Percentiles rank a stretch among this genome's conserved stretches.
These are phyloP conservation scores for Picochlorum sp. DNA, from an alignment of 139 green algal species.

Conservation along the genomic window DNA sequence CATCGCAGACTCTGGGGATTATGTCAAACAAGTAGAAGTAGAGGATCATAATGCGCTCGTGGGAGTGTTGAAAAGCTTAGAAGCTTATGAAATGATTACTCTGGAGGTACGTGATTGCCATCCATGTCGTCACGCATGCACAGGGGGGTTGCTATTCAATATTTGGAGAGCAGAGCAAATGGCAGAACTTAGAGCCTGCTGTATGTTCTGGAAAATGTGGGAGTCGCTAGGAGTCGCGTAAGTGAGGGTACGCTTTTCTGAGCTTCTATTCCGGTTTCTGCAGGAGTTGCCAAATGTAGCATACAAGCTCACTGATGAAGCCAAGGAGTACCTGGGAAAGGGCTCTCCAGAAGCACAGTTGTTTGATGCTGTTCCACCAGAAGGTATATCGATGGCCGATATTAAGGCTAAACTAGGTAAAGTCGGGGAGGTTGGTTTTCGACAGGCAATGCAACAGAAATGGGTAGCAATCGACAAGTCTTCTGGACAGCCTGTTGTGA, in stretches of 20 bases:
- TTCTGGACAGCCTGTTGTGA: slow-evolving; percentile 11
- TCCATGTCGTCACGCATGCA: background rate
- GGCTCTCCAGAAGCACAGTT: slow-evolving; percentile 75
- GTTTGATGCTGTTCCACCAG: slow-evolving; percentile 52
- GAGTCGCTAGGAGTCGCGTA: background rate
- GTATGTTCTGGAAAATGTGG: no score
- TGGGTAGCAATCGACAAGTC: slow-evolving; percentile 65
- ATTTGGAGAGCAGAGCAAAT: no score
- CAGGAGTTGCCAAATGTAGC: slow-evolving; percentile 63
- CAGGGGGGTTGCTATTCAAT: background rate
- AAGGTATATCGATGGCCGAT: slow-evolving; percentile 59
- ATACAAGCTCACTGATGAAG: slow-evolving; percentile 70
- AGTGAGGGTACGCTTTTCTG: background rate
- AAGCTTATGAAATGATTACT: slow-evolving; percentile 62
- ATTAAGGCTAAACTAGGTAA: slow-evolving; percentile 61
- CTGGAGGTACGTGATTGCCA: slow-evolving; percentile 39
- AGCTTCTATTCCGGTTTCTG: background rate
- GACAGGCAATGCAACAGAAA: slow-evolving; percentile 82
- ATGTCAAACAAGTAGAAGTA: slow-evolving; percentile 28
- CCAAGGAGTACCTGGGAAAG: slow-evolving; percentile 40
- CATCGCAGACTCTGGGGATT: slow-evolving; percentile 62
- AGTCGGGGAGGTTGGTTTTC: slow-evolving; percentile 73
- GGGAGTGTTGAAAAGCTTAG: slow-evolving; percentile 72
- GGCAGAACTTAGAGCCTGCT: no score
- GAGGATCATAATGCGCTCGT: slow-evolving; percentile 66